Evolutionary conservation across 441 rosid species (phyloP).

Genomic region (Eugenia klotzschiana): DNA sequence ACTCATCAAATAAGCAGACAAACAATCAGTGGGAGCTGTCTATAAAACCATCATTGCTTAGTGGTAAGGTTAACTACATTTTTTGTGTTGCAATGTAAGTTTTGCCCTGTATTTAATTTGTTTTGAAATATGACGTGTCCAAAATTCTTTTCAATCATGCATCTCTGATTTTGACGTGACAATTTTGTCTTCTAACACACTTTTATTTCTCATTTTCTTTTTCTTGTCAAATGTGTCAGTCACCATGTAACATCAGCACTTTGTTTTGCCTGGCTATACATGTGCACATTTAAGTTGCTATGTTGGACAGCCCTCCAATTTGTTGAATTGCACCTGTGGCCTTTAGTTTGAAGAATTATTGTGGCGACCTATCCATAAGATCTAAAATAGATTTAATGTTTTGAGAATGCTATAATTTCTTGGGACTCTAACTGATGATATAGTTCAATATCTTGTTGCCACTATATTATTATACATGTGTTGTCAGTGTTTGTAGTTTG

Average conservation of each 20-base stretch:
- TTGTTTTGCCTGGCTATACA: neutral
- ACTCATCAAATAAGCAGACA: slow-evolving; percentile 36
- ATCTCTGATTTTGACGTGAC: neutral
- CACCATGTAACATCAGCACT: neutral
- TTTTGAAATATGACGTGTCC: neutral
- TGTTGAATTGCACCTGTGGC: neutral
- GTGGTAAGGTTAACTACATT: slow-evolving; percentile 30
- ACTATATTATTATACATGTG: neutral
- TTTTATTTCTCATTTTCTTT: neutral
- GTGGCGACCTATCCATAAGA: neutral
- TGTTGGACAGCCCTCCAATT: neutral
- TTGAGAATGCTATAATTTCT: neutral
- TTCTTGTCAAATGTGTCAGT: neutral
- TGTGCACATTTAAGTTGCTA: neutral
- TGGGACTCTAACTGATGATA: neutral
- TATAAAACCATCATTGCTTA: slow-evolving; percentile 46
- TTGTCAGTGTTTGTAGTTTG: neutral
- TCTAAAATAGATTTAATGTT: neutral
- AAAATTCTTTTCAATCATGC: neutral
- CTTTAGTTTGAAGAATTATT: neutral
- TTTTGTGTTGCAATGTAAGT: neutral
- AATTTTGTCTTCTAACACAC: neutral
- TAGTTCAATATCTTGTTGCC: neutral
- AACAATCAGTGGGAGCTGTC: slow-evolving; percentile 74
- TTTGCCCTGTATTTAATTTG: neutral